phyloP scores from a whole-genome alignment of 1,284 basidiomycete genomes.

The Heterobasidion occidentale region DNA sequence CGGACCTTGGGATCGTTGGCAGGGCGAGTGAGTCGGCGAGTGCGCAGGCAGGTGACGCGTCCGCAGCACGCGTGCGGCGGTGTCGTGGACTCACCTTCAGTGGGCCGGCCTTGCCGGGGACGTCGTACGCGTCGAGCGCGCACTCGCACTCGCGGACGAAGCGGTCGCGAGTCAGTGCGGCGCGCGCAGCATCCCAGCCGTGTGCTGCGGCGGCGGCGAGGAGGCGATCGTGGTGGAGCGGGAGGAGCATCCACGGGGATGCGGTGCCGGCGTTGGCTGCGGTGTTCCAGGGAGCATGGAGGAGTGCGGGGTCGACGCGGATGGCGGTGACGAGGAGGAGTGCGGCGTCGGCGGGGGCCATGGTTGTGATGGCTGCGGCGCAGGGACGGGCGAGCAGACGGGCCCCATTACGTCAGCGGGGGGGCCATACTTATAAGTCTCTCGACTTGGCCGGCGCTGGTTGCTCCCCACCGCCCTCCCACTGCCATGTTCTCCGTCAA shows the following conservation, averaged over 20 bases:
- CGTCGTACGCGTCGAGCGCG: conserved; percentile 12
- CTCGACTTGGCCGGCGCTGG: conserved; percentile 1
- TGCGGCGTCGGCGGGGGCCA: conserved; percentile 1
- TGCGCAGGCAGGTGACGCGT: neutral
- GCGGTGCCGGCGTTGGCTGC: conserved; percentile 32
- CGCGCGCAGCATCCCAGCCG: conserved; percentile 30
- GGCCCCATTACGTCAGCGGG: neutral
- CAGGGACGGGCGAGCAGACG: neutral
- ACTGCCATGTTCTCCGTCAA: conserved; percentile 43
- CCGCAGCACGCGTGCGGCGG: neutral
- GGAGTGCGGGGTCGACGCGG: conserved; percentile 47
- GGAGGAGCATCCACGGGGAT: conserved; percentile 51
- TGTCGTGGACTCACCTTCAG: conserved; percentile 24
- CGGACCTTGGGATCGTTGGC: conserved; percentile 38
- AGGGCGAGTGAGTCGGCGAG: neutral
- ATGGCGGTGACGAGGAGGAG: conserved; percentile 44
- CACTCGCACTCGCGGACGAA: conserved; percentile 5
- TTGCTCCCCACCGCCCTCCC: conserved; percentile 11
- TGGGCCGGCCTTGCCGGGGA: conserved; percentile 15
- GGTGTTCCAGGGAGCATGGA: conserved; percentile 47
- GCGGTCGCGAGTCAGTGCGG: conserved; percentile 1
- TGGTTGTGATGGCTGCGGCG: neutral
- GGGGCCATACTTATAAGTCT: neutral
- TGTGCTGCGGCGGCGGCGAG: conserved; percentile 38
- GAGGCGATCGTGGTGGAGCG: conserved; percentile 52